Conservation (phyloP, 2,329 filamentous ascomycete species). For the Beauveria varroae region DNA sequence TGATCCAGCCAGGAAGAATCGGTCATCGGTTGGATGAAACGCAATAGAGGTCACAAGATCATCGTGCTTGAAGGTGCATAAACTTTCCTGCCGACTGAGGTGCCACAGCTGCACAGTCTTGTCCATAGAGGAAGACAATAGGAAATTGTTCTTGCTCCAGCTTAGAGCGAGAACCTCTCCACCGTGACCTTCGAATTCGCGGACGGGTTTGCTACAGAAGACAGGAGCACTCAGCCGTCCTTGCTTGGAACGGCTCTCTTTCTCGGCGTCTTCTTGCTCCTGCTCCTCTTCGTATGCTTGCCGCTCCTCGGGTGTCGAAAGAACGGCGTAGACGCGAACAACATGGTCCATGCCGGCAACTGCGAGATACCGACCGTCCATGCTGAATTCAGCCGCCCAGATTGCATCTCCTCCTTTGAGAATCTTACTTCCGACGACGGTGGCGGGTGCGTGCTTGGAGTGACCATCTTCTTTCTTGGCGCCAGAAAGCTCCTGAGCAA, state of each 20-base stretch:
- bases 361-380: conserved; percentile 83
- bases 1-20: conserved; percentile 92
- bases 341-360: conserved; percentile 85
- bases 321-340: conserved; percentile 81
- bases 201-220: conserved; percentile 69
- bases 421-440: conserved; percentile 33
- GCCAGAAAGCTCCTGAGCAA: conserved; percentile 82
- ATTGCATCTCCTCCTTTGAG: conserved; percentile 57
- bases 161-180: conserved; percentile 84
- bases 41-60: conserved; percentile 93
- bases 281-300: conserved; percentile 65
- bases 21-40: conserved; percentile 90
- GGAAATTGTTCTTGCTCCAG: conserved; percentile 99
- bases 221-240: conserved; percentile 81
- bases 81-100: conserved; percentile 71
- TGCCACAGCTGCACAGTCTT: conserved; percentile 96
- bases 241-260: conserved; percentile 25
- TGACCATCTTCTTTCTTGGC: conserved; percentile 32
- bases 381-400: conserved; percentile 90
- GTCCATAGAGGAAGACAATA: conserved; percentile 95
- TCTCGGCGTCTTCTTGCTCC: conserved; percentile 27
- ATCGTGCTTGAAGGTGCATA: conserved; percentile 90
- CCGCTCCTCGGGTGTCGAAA: conserved; percentile 75
- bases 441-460: conserved; percentile 25
- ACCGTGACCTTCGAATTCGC: conserved; percentile 76